Base-by-base conservation (phyloP, 441 rosid species). In the Brassica balearica region DNA sequence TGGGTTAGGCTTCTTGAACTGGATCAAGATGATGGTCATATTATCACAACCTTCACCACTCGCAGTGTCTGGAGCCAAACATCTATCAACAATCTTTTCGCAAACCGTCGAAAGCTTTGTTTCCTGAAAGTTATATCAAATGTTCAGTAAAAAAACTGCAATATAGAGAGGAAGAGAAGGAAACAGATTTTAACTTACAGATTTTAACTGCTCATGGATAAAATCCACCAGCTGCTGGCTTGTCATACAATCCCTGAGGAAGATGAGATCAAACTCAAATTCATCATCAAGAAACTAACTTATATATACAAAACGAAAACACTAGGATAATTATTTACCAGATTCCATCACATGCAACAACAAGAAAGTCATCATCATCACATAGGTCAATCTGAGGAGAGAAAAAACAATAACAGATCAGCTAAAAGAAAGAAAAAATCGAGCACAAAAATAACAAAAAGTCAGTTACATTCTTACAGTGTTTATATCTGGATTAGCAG, bases 41-140 rank as follows among this genome's bases (percentile, higher is more conserved):
- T 89, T 86, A 73, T 87, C 93, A 27, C 93, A 86, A 73, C 91
- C 93, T 82, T 89, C 93, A 0, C 89, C 88, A 64, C 90, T 86
- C 8, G 79, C 73, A 43, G 88, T 86, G 23, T 84, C 60, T 12
- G 93, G 91, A 53, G 93, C 85, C 81, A 79, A 74, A 80, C 91
- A 89, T 74, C 82, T 77, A 22, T 87, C 90, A 25, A 87, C 83
- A 66, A 89, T 89, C 80, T 71, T 89, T 85, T 89, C 91, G n/a
- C 93, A 87, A 32, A 86, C 70, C 4, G 71, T 76, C 12, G 90
- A 77, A 19, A 89, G 89, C 66, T 86, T 86, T 68, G 71, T 82
- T 85, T 85, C 83, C 93, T 85, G 86, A 14, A 65, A 34, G 74
- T 75, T 11, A 48, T 17, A 0, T 81, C 51, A 64, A 53, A 34